Conservation (phyloP, 257 asterid species). For the Cynanchum wilfordii region DNA sequence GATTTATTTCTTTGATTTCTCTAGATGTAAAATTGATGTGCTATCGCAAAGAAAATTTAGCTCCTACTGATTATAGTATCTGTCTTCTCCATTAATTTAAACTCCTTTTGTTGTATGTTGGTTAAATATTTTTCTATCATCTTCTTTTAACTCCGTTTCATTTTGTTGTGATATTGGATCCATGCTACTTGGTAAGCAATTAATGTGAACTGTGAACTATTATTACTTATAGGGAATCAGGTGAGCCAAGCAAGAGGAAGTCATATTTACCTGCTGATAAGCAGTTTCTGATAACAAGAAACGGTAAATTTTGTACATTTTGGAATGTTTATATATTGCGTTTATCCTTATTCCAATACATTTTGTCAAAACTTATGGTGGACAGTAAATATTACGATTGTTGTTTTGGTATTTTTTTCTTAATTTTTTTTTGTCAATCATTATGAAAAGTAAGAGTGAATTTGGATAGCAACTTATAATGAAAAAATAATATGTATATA, state of each 20-base stretch:
- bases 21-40: neutral
- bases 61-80: neutral
- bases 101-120: neutral
- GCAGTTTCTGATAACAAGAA: slow-evolving; percentile 89
- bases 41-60: neutral
- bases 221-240: slow-evolving; percentile 72
- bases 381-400: neutral
- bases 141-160: neutral
- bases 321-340: neutral
- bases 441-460: too few relatives aligned
- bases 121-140: neutral
- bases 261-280: slow-evolving; percentile 85
- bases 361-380: neutral
- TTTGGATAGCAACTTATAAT: too few relatives aligned
- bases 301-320: slow-evolving; percentile 43
- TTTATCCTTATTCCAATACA: neutral
- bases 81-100: neutral
- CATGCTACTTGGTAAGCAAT: neutral
- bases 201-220: neutral
- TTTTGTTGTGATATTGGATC: neutral
- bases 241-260: slow-evolving; percentile 94
- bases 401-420: neutral
- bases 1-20: neutral
- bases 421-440: too few relatives aligned
- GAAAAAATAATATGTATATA: too few relatives aligned